Evolutionary conservation across 73 alveolate genomes (phyloP).

Genomic region (Blepharisma stoltei): DNA sequence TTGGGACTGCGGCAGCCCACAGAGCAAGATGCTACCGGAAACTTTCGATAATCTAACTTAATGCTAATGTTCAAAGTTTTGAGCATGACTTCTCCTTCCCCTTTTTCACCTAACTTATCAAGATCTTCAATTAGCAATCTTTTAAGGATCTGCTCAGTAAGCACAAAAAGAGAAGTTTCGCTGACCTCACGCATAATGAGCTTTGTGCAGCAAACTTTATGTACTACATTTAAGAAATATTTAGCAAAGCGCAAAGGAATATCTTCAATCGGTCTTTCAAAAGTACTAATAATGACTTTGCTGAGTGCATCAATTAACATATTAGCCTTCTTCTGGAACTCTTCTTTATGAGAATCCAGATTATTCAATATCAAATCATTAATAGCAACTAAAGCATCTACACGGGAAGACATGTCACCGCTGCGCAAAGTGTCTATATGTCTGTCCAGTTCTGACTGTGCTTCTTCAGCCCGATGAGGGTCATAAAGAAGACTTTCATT

Average conservation of each 20-base stretch:
- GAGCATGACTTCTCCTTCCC: constrained; percentile 47
- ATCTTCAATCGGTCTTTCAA: constrained; percentile 35
- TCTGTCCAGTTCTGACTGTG: neutral
- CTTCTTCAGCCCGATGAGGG: neutral
- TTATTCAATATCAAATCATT: neutral
- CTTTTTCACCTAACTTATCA: constrained; percentile 58
- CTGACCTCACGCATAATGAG: constrained; percentile 41
- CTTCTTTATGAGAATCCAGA: constrained; percentile 25
- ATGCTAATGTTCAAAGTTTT: constrained; percentile 56
- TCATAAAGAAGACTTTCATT: constrained; percentile 4
- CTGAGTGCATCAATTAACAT: neutral
- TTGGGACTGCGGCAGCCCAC: no score
- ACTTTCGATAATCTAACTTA: no score
- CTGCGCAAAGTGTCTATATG: neutral
- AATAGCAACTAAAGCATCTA: constrained; percentile 13
- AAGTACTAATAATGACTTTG: constrained; percentile 18
- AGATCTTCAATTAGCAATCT: constrained; percentile 56
- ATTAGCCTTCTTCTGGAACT: constrained; percentile 20
- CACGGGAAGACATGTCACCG: constrained; percentile 22
- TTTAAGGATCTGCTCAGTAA: constrained; percentile 60
- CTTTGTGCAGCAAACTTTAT: constrained; percentile 53
- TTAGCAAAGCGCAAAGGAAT: constrained; percentile 65
- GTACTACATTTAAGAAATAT: constrained; percentile 57
- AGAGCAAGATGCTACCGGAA: no score
- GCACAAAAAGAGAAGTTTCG: constrained; percentile 39